phyloP scores from a whole-genome alignment of 257 asterid species.

The Solanum pimpinellifolium region DNA sequence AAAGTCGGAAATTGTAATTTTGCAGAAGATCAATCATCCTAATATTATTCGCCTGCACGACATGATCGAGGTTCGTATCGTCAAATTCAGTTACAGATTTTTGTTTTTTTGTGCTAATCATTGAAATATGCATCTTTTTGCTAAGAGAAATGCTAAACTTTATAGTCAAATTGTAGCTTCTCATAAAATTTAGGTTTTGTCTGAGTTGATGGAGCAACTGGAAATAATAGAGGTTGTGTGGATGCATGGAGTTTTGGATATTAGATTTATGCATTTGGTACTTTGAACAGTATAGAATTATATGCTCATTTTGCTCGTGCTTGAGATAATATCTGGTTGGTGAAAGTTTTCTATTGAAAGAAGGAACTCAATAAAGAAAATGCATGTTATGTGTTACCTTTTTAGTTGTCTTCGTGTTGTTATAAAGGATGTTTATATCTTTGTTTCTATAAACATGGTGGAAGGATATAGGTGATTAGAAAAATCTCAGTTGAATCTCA shows the following conservation, averaged over 20 bases:
- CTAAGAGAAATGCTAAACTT: background rate
- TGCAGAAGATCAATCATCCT: conserved; percentile 76
- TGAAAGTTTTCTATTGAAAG: background rate
- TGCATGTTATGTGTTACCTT: background rate
- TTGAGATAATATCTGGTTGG: background rate
- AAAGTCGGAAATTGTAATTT: conserved; percentile 77
- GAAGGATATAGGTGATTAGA: background rate
- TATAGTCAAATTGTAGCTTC: background rate
- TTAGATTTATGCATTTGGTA: background rate
- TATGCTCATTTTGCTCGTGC: background rate
- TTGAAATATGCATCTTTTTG: background rate
- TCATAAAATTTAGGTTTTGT: background rate
- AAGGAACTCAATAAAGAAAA: background rate
- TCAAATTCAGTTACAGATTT: background rate
- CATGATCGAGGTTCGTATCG: conserved; percentile 65
- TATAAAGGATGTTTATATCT: background rate
- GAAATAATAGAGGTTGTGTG: background rate
- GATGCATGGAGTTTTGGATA: background rate
- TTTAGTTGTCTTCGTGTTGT: background rate
- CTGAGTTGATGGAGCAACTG: background rate
- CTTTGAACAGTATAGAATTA: background rate
- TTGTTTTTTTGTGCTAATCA: background rate
- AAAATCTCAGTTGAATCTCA: background rate
- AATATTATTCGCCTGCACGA: conserved; percentile 88
- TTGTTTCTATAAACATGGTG: background rate